Base-by-base conservation (phyloP, 768 basidiomycete species). In the Steccherinum ochraceum region DNA sequence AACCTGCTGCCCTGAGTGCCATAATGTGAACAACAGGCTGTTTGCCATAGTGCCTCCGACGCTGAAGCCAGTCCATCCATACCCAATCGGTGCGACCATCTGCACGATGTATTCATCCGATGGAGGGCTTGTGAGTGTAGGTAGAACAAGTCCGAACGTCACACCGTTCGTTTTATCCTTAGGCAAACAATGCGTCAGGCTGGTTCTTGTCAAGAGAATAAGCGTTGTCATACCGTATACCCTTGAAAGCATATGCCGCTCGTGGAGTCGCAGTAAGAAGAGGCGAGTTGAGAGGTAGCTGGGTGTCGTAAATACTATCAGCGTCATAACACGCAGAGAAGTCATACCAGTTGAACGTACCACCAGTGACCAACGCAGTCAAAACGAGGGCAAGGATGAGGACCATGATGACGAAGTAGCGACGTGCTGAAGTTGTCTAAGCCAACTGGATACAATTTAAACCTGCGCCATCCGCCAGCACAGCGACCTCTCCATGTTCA, bases 1-100 rank as follows among this genome's bases (percentile, higher is more conserved):
- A 39, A 63, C 49, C 24, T 63, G 30, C 40, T 49, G 50, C 45
- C 50, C 50, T 53, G 57, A 48, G 1, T 63, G 60, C 64, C 63
- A 64, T 45, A 62, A 48, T 18, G 61, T 61, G 49, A 66, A 60
- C 30, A 66, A 45, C 3, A 66, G 51, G 41, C 61, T 63, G 45
- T 64, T 57, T 2, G 63, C 54, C 64, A 66, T 66, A 2, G 45
- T 50, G 11, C 64, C 64, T 0, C 59, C 63, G 35, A 64, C 51
- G 49, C 61, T 63, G 39, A 64, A 48, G 16, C 64, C 64, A 4
- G 60, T 58, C 54, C 58, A 66, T 26, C 63, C 63, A 46, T 61
- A 60, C 40, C 45, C 52, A 3, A 52, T 56, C 10, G 64, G 64
- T 0, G 55, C 63, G 18, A 66, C 55, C 2, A 64, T 41, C 46